Evolutionary conservation across 1,284 basidiomycete genomes (phyloP).

Genomic region (Cryptococcus sp.): DNA sequence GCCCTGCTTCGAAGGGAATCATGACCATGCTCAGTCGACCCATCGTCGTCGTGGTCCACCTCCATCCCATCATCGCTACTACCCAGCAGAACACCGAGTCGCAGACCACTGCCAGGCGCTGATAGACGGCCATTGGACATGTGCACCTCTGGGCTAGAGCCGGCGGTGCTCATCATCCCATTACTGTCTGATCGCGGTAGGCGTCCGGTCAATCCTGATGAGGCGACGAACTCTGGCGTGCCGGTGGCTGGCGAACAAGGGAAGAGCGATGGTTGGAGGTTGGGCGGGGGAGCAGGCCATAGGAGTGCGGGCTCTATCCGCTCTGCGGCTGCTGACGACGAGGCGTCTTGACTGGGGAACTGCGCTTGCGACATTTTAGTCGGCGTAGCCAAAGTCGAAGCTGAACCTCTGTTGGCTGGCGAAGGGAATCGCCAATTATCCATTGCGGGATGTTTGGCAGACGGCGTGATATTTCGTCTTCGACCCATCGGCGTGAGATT

Average conservation of each 20-base stretch:
- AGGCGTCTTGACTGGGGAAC: not conserved
- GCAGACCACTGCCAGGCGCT: constrained; percentile 38
- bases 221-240: constrained; percentile 20
- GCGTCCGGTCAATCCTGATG: not conserved
- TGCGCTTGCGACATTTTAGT: constrained; percentile 12
- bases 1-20: not conserved
- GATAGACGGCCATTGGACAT: constrained; percentile 7
- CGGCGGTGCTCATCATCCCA: constrained; percentile 1
- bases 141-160: no score
- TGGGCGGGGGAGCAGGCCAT: constrained; percentile 28
- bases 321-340: not conserved
- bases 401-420: constrained; percentile 5
- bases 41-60: constrained; percentile 23
- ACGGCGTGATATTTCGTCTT: constrained; percentile 28
- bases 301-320: constrained; percentile 27
- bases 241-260: constrained; percentile 33
- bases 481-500: constrained; percentile 17
- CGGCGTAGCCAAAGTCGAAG: constrained; percentile 24
- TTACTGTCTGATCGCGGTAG: constrained; percentile 5
- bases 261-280: constrained; percentile 35
- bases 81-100: constrained; percentile 44
- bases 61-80: constrained; percentile 10
- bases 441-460: constrained; percentile 40
- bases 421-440: constrained; percentile 46
- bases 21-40: constrained; percentile 29